A percentile compares a stretch with the other conserved stretches of the same genome.
Evolutionary conservation across 495 filamentous ascomycete genomes (phyloP).

Genomic region (Oidiodendron maius): DNA sequence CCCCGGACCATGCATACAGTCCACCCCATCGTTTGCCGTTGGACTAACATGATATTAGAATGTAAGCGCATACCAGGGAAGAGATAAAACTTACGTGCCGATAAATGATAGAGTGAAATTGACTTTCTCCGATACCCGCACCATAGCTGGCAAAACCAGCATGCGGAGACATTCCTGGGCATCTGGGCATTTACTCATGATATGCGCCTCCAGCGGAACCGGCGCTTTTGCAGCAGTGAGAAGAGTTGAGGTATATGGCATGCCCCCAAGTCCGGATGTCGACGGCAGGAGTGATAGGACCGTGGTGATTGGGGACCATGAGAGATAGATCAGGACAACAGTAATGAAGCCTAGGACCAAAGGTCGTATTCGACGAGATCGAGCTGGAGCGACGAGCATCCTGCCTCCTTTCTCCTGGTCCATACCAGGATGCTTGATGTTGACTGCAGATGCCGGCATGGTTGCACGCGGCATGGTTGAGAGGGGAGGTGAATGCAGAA

Average conservation of each 20-base stretch:
- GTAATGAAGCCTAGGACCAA: slow-evolving; percentile 8
- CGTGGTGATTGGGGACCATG: slow-evolving; percentile 9
- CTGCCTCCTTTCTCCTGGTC: slow-evolving; percentile 9
- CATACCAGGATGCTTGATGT: slow-evolving; percentile 3
- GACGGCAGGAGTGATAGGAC: slow-evolving; percentile 15
- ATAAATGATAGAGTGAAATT: slow-evolving; percentile 90
- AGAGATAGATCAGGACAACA: slow-evolving; percentile 16
- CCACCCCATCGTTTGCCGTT: slow-evolving; percentile 58
- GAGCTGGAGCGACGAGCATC: slow-evolving; percentile 6
- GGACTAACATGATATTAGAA: slow-evolving; percentile 25
- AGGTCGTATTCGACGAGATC: slow-evolving; percentile 7
- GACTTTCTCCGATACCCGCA: slow-evolving; percentile 72
- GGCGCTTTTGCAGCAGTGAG: slow-evolving; percentile 1
- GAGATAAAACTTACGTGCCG: slow-evolving; percentile 50
- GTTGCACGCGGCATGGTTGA: too few species aligned
- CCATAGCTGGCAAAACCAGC: slow-evolving; percentile 67
- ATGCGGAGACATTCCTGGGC: slow-evolving; percentile 37
- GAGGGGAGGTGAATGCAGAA: too few species aligned
- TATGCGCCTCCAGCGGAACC: slow-evolving; percentile 82
- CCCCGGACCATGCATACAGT: slow-evolving; percentile 80
- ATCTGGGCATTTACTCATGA: slow-evolving; percentile 95
- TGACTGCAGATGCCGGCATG: slow-evolving; percentile 3
- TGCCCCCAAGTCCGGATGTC: background rate
- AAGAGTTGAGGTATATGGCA: background rate
- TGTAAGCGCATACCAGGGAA: background rate